Percentiles rank a stretch among this genome's conserved stretches.
phyloP scores from a whole-genome alignment of 805 yeast genomes.

The Torulaspora maleeae region DNA sequence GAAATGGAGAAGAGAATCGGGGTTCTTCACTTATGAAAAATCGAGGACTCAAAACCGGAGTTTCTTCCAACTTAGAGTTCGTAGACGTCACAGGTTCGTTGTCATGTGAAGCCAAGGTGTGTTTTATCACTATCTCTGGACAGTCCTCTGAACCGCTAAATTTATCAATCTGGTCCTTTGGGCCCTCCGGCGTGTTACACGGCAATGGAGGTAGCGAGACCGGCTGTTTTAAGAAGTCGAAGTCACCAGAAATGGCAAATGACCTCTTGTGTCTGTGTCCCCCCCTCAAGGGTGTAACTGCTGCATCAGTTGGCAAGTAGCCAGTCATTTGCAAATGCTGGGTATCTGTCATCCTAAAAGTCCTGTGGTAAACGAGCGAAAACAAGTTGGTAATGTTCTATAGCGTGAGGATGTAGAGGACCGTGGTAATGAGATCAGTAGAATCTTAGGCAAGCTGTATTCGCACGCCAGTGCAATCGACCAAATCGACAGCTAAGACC shows the following conservation, averaged over 20 bases:
- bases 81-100: not conserved
- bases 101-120: not conserved
- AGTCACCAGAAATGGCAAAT: slow-evolving; percentile 85
- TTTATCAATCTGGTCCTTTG: not conserved
- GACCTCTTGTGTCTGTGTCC: slow-evolving; percentile 81
- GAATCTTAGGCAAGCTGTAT: not conserved
- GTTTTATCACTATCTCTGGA: not conserved
- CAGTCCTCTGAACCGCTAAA: not conserved
- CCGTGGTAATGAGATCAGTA: not conserved
- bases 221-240: slow-evolving; percentile 45
- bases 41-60: slow-evolving; percentile 21
- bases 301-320: slow-evolving; percentile 10
- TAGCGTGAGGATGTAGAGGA: not conserved
- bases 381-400: slow-evolving; percentile 11
- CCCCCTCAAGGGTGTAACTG: slow-evolving; percentile 37
- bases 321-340: slow-evolving; percentile 19
- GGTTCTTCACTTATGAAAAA: slow-evolving; percentile 35
- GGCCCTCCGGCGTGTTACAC: slow-evolving; percentile 10
- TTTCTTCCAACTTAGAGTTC: slow-evolving; percentile 2
- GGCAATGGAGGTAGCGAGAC: slow-evolving; percentile 18
- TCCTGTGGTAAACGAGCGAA: slow-evolving; percentile 12
- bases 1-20: slow-evolving; percentile 27
- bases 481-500: not conserved
- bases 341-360: slow-evolving; percentile 17
- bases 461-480: not conserved